Evolutionary conservation across 2,329 filamentous ascomycete species (phyloP).

Genomic region (Podosphaera leucotricha): DNA sequence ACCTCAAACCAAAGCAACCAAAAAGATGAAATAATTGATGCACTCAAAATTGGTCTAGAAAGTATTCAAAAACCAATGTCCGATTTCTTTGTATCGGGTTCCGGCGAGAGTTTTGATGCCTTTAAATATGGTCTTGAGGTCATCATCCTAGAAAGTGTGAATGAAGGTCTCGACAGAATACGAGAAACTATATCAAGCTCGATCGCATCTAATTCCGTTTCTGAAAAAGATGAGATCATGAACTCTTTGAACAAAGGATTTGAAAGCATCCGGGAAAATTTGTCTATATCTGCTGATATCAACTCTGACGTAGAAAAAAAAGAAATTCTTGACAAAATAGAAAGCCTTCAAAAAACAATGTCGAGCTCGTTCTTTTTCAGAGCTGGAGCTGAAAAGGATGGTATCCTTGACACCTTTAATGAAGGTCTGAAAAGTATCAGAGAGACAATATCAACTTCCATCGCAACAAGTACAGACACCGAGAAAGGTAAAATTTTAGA

Average conservation of each 20-base stretch:
- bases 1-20: slow-evolving; percentile 9
- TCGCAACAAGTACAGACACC: slow-evolving; percentile 10
- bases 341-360: no score
- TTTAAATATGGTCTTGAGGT: slow-evolving; percentile 62
- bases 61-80: slow-evolving; percentile 30
- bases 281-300: neutral
- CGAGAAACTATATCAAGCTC: neutral
- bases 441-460: neutral
- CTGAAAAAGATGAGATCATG: slow-evolving; percentile 22
- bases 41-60: slow-evolving; percentile 45
- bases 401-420: slow-evolving; percentile 28
- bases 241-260: slow-evolving; percentile 35
- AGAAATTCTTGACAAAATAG: neutral
- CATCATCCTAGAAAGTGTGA: slow-evolving; percentile 26
- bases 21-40: slow-evolving; percentile 41
- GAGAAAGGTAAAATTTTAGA: slow-evolving; percentile 62
- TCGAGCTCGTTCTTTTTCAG: no score
- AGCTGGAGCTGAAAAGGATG: slow-evolving; percentile 9
- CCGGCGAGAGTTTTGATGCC: slow-evolving; percentile 71
- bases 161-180: neutral
- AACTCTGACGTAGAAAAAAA: neutral
- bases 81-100: slow-evolving; percentile 26
- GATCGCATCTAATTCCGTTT: neutral
- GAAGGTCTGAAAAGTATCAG: slow-evolving; percentile 19
- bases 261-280: slow-evolving; percentile 19